Percentiles rank a stretch among this genome's conserved stretches.
phyloP scores from a whole-genome alignment of 108 stramenopile species.

The Nannochloropsis oceanica region DNA sequence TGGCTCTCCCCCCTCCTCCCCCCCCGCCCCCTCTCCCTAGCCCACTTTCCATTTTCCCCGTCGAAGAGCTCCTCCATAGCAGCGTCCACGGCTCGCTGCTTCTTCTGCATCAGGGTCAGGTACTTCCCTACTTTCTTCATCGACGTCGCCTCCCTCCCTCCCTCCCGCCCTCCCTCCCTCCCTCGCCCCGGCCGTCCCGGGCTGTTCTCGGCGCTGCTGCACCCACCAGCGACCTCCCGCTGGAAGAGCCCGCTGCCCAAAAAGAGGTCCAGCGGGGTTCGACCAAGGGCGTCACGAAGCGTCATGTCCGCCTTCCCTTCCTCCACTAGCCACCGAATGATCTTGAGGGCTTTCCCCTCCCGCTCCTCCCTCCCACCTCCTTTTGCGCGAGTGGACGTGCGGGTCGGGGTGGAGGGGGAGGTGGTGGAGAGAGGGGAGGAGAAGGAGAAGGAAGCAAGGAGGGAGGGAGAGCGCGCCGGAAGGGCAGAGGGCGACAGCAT shows the following conservation, averaged over 20 bases:
- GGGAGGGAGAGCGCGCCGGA: not conserved
- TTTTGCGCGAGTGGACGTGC: not conserved
- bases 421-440: not conserved
- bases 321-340: not conserved
- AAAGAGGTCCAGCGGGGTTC: not conserved
- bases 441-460: not conserved
- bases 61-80: not conserved
- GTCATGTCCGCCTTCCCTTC: not conserved
- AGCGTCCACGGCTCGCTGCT: not conserved
- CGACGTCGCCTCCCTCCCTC: not conserved
- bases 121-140: not conserved
- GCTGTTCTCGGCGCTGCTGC: not conserved
- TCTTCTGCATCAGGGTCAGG: not conserved
- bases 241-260: not conserved
- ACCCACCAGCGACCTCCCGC: not conserved
- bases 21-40: not conserved
- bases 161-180: not conserved
- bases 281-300: not conserved
- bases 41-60: not conserved
- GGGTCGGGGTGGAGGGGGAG: not conserved
- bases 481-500: not conserved
- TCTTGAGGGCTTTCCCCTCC: not conserved
- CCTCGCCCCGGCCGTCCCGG: not conserved
- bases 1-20: no score
- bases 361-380: not conserved